Percentiles rank a stretch among this genome's conserved stretches.
Evolutionary conservation across 208 protist species (phyloP).

Genomic region (Acanthamoeba comandoni): DNA sequence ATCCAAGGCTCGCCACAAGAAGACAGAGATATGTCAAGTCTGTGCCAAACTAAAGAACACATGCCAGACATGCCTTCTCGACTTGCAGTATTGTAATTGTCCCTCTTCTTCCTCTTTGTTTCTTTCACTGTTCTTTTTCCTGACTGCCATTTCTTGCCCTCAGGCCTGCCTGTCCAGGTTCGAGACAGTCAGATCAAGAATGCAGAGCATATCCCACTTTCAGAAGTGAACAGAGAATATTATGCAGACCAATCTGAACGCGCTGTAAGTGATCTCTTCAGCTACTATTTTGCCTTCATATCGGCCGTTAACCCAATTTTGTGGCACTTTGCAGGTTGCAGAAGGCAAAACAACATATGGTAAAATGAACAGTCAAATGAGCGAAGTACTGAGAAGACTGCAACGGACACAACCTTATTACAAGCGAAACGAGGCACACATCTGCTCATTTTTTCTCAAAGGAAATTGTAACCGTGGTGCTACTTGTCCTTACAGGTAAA

Average conservation of each 20-base stretch:
- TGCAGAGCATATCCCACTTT: slow-evolving; percentile 76
- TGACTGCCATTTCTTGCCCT: neutral
- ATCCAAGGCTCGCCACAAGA: slow-evolving; percentile 84
- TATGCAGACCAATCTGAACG: slow-evolving; percentile 58
- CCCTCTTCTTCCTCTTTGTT: slow-evolving; percentile 22
- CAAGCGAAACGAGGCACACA: slow-evolving; percentile 81
- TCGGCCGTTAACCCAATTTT: neutral
- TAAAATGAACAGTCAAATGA: slow-evolving; percentile 16
- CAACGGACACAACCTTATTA: slow-evolving; percentile 76
- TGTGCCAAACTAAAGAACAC: slow-evolving; percentile 93
- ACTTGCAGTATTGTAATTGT: slow-evolving; percentile 89
- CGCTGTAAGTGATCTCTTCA: neutral
- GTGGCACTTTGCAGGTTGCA: neutral
- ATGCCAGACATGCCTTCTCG: slow-evolving; percentile 91
- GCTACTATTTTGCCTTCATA: no score
- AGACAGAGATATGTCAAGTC: slow-evolving; percentile 90
- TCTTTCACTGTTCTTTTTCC: neutral
- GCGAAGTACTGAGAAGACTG: slow-evolving; percentile 75
- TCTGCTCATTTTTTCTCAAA: slow-evolving; percentile 91
- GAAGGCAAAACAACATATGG: slow-evolving; percentile 31
- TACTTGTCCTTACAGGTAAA: slow-evolving; percentile 89
- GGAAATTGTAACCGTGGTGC: slow-evolving; percentile 89
- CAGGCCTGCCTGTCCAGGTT: slow-evolving; percentile 90
- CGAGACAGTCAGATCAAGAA: slow-evolving; percentile 84
- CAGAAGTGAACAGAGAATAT: slow-evolving; percentile 85